phyloP scores from a whole-genome alignment of 2,329 filamentous ascomycete genomes.

The Kalaharituber pfeilii region DNA sequence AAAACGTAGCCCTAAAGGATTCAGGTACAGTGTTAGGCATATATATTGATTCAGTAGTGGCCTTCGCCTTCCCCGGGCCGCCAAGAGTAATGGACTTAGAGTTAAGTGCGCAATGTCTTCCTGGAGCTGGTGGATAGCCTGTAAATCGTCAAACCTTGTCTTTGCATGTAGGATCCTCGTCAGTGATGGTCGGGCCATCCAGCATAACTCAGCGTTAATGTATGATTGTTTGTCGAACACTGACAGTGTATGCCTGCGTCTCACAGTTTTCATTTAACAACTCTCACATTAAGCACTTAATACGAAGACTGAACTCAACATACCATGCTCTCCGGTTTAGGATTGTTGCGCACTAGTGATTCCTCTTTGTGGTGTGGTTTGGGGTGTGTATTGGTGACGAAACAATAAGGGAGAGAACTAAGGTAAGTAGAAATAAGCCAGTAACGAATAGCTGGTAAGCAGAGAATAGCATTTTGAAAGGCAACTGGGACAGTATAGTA shows the following conservation, averaged over 20 bases:
- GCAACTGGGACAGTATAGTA: no score
- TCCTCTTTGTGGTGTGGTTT: no score
- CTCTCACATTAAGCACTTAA: not conserved
- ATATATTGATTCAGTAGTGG: not conserved
- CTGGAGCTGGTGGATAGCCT: conserved; percentile 25
- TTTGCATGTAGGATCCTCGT: conserved; percentile 21
- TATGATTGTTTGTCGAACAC: conserved; percentile 24
- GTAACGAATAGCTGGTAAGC: no score
- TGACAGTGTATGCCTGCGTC: conserved; percentile 21
- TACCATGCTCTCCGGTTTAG: conserved; percentile 1
- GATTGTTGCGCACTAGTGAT: not conserved
- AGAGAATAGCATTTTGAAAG: no score
- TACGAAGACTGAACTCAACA: not conserved
- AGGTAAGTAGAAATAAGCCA: no score
- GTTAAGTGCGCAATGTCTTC: conserved; percentile 23
- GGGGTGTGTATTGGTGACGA: no score
- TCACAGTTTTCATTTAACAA: not conserved
- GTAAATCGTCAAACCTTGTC: conserved; percentile 26
- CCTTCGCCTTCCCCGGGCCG: no score
- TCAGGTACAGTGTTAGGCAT: not conserved
- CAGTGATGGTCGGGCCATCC: conserved; percentile 22
- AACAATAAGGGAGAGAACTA: no score
- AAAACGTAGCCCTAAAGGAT: conserved; percentile 21
- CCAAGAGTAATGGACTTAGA: not conserved
- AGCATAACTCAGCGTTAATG: conserved; percentile 25